These are phyloP conservation scores for Plasmodium gonderi DNA, from an alignment of 169 alveolate species.

Conservation along the genomic window DNA sequence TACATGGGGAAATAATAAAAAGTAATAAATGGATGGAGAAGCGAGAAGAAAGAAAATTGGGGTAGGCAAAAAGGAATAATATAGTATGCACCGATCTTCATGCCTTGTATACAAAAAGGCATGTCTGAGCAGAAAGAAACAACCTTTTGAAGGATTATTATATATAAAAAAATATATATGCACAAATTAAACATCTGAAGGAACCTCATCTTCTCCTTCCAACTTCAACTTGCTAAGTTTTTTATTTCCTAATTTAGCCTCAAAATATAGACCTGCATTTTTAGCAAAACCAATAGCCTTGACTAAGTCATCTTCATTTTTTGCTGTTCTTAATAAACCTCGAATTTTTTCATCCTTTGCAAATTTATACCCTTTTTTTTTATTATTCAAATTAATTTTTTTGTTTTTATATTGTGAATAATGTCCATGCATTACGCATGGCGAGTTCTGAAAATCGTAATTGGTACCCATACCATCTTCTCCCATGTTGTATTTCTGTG, in stretches of 20 bases:
- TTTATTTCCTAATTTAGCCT: slow-evolving; percentile 62
- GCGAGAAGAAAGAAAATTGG: too few relatives aligned
- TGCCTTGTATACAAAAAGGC: too few relatives aligned
- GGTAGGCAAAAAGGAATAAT: too few relatives aligned
- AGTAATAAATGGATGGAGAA: too few relatives aligned
- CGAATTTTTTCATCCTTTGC: slow-evolving; percentile 70
- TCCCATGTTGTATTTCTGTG: slow-evolving; percentile 18
- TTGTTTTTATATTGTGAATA: slow-evolving; percentile 13
- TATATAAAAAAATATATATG: background rate
- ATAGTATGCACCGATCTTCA: background rate
- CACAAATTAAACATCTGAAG: background rate
- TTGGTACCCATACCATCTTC: background rate
- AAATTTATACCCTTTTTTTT: slow-evolving; percentile 47
- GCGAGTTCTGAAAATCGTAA: background rate
- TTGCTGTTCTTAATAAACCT: slow-evolving; percentile 52
- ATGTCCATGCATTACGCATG: background rate
- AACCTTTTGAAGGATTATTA: too few relatives aligned
- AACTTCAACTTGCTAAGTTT: slow-evolving; percentile 39
- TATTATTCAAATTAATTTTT: slow-evolving; percentile 13
- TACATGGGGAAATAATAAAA: too few relatives aligned
- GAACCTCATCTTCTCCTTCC: background rate
- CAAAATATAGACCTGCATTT: slow-evolving; percentile 71
- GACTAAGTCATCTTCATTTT: slow-evolving; percentile 58
- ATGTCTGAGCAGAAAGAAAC: too few relatives aligned
- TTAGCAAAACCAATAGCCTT: slow-evolving; percentile 63